Evolutionary conservation across 2,329 filamentous ascomycete species (phyloP).

Genomic region (Coniella vitis): DNA sequence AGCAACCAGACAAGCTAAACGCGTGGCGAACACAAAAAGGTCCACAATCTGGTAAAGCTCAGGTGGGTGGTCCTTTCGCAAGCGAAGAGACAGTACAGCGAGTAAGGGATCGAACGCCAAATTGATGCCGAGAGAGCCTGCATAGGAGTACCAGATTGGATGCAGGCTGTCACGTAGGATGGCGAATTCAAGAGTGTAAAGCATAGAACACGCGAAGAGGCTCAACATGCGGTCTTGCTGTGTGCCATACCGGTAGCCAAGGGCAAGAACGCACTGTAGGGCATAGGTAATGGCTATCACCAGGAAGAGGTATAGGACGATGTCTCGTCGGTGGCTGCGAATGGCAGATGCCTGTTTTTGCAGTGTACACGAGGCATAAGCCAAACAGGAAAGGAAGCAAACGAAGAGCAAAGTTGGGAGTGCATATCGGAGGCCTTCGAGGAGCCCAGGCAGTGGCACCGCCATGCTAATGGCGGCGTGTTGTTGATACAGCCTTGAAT

Average conservation of each 20-base stretch:
- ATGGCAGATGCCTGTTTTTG: slow-evolving; percentile 30
- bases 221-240: slow-evolving; percentile 47
- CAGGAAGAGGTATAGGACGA: slow-evolving; percentile 37
- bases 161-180: slow-evolving; percentile 43
- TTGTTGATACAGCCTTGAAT: background rate
- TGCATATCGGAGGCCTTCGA: slow-evolving; percentile 47
- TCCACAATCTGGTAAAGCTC: slow-evolving; percentile 22
- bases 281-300: slow-evolving; percentile 39
- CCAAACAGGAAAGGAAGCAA: slow-evolving; percentile 48
- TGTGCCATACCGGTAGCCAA: slow-evolving; percentile 18
- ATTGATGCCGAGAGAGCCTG: slow-evolving; percentile 55
- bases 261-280: slow-evolving; percentile 37
- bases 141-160: slow-evolving; percentile 56
- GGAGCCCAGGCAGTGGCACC: slow-evolving; percentile 24
- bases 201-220: slow-evolving; percentile 52
- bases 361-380: slow-evolving; percentile 46
- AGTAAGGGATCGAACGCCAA: slow-evolving; percentile 47
- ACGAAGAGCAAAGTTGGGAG: slow-evolving; percentile 50
- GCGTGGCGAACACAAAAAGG: slow-evolving; percentile 24
- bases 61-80: slow-evolving; percentile 3
- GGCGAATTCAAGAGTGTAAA: slow-evolving; percentile 56
- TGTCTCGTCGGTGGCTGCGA: slow-evolving; percentile 25
- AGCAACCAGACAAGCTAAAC: slow-evolving; percentile 29
- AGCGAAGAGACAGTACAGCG: slow-evolving; percentile 23
- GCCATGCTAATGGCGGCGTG: slow-evolving; percentile 8